Base-by-base conservation (phyloP, 176 grass and related monocot species). In the Luzula sylvatica region DNA sequence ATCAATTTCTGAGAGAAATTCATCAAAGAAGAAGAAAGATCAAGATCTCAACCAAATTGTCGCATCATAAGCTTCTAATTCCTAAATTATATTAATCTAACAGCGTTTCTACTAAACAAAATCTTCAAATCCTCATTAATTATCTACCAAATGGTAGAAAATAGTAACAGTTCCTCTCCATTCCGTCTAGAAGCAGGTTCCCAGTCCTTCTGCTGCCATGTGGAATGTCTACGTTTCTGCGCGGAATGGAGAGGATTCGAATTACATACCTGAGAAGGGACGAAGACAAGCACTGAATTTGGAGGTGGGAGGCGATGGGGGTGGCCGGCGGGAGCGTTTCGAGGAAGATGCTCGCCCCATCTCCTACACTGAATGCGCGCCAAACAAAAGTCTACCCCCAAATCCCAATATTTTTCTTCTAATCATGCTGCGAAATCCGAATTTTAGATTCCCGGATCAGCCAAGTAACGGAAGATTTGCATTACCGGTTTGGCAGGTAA, bases 271-370 rank as follows among this genome's bases (percentile, higher is more conserved):
- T 64, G 42, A 17, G 22, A 23, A 64, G 20, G 42, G 29, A 11
- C 18, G 43, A 15, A 64, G 24, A 9, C 43, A 11, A 64, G 59
- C 43, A 13, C 41, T 16, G 25, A 48, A 64, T 27, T 64, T 45
- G 59, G 59, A 64, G 25, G n/a, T 32, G 2, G n/a, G 9, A 64
- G 42, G 59, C 30, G 30, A n/a, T n/a, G n/a, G 30, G 29, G 59
- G 5, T 32, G 59, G 46, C 46, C 42, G 59, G 42, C 59, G 59
- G 9, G 42, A 48, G 59, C 42, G 59, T 18, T 30, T 14, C 42
- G 27, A 61, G 16, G 56, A 58, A 58, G 38, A 61, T 25, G 23
- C 15, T 49, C 25, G 24, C 42, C 43, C 12, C 43, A 15, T 46
- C 43, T 46, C 42, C 42, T n/a, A 12, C 8, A 7, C 3, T 23